Percentiles rank a stretch among this genome's conserved stretches.
phyloP scores from a whole-genome alignment of 805 yeast genomes.

The Candida patagonica region DNA sequence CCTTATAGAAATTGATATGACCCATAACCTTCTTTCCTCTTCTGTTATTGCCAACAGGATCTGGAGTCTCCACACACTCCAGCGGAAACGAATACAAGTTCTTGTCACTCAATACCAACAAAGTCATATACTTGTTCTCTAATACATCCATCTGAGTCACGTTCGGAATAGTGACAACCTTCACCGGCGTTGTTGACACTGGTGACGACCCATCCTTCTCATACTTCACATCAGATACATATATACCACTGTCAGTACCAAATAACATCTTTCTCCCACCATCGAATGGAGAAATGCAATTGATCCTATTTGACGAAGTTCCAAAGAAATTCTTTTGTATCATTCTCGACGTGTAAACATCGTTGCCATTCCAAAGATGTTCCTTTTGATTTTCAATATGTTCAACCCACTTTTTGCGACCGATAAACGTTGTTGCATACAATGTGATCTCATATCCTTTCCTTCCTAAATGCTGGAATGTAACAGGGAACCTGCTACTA shows the following conservation, averaged over 20 bases:
- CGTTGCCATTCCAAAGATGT: constrained; percentile 59
- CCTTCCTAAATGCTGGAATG: constrained; percentile 42
- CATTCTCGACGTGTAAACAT: constrained; percentile 69
- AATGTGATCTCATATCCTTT: constrained; percentile 37
- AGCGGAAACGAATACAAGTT: constrained; percentile 68
- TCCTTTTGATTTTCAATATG: constrained; percentile 74
- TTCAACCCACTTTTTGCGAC: constrained; percentile 72
- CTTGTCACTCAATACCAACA: constrained; percentile 76
- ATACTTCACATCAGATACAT: constrained; percentile 61
- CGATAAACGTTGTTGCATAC: constrained; percentile 35
- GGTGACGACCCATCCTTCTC: constrained; percentile 32
- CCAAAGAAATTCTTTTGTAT: constrained; percentile 62
- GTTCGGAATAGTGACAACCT: constrained; percentile 62
- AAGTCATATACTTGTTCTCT: constrained; percentile 72
- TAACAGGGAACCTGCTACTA: constrained; percentile 33
- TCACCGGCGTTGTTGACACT: constrained; percentile 41
- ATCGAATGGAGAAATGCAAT: constrained; percentile 88
- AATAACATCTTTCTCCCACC: constrained; percentile 86
- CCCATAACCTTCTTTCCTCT: constrained; percentile 69
- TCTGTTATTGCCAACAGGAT: constrained; percentile 38
- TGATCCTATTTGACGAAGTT: constrained; percentile 64
- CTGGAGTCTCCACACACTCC: constrained; percentile 38
- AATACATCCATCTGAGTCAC: constrained; percentile 85
- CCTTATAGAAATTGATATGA: constrained; percentile 86
- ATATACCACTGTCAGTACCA: constrained; percentile 89